These are phyloP conservation scores for Lactifluus piperatus DNA, from an alignment of 768 basidiomycete genomes.

Conservation along the genomic window DNA sequence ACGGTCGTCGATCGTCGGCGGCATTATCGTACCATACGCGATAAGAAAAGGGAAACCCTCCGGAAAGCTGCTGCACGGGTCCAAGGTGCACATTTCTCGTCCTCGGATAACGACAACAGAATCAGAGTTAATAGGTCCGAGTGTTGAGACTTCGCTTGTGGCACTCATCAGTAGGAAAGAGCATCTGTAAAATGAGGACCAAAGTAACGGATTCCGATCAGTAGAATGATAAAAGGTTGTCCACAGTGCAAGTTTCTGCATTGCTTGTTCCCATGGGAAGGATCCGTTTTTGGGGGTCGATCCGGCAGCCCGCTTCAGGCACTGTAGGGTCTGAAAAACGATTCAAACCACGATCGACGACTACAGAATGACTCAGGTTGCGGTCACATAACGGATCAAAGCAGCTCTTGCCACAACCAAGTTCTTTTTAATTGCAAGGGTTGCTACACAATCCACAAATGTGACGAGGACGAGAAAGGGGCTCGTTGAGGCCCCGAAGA, in stretches of 20 bases:
- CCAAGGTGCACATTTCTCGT: constrained; percentile 52
- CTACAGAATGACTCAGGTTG: background rate
- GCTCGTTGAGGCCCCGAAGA: constrained; percentile 50
- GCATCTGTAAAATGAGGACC: background rate
- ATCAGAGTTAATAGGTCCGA: constrained; percentile 43
- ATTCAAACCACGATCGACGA: constrained; percentile 4
- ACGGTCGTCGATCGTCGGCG: constrained; percentile 4
- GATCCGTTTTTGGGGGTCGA: background rate
- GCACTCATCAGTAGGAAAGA: background rate
- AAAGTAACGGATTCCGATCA: background rate
- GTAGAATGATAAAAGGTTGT: background rate
- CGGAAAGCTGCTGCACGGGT: constrained; percentile 53
- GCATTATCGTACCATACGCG: background rate
- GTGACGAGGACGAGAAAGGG: constrained; percentile 22
- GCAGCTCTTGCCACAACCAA: background rate
- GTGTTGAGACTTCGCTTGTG: constrained; percentile 28
- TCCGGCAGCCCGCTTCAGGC: background rate
- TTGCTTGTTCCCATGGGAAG: constrained; percentile 9
- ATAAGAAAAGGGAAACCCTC: constrained; percentile 29
- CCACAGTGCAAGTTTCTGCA: background rate
- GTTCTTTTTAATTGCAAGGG: constrained; percentile 1
- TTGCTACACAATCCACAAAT: background rate
- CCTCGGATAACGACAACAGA: constrained; percentile 35
- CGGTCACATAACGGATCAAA: background rate
- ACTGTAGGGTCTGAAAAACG: background rate